These are phyloP conservation scores for Russula vinacea DNA, from an alignment of 768 basidiomycete genomes.

Conservation along the genomic window DNA sequence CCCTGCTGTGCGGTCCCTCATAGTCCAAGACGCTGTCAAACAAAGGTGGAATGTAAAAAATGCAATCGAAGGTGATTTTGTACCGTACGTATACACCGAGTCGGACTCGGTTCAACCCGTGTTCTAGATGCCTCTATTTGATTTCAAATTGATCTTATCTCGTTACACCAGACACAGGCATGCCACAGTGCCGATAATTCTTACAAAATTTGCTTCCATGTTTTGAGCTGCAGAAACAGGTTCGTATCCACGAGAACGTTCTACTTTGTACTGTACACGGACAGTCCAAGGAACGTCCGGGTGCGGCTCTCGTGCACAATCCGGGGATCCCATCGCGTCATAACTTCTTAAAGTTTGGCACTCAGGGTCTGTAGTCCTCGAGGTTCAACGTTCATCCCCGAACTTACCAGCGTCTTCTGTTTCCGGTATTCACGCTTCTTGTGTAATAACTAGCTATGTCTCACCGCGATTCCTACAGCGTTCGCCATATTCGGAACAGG, in stretches of 20 bases:
- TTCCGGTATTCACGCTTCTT: constrained; percentile 6
- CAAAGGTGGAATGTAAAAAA: too few species aligned
- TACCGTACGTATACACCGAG: too few species aligned
- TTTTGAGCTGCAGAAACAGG: constrained; percentile 18
- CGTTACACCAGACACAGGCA: too few species aligned
- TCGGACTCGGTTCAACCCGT: too few species aligned
- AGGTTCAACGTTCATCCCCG: constrained; percentile 12
- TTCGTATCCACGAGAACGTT: constrained; percentile 11
- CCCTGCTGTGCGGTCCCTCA: not conserved
- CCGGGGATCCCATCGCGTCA: constrained; percentile 24
- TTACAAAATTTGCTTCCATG: not conserved
- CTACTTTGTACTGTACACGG: not conserved
- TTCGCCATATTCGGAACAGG: constrained; percentile 27
- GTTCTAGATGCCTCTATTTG: too few species aligned
- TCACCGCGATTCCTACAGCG: constrained; percentile 25
- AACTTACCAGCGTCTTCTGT: not conserved
- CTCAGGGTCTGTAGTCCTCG: constrained; percentile 5
- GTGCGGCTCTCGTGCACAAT: constrained; percentile 3
- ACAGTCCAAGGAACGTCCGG: constrained; percentile 19
- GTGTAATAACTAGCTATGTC: constrained; percentile 30
- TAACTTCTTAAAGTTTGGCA: constrained; percentile 23
- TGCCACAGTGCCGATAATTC: too few species aligned
- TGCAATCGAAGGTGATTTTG: too few species aligned
- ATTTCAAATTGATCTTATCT: too few species aligned
- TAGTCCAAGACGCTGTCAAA: too few species aligned